These are phyloP conservation scores for Aspergillus sp. DNA, from an alignment of 2,329 filamentous ascomycete species.

Conservation along the genomic window DNA sequence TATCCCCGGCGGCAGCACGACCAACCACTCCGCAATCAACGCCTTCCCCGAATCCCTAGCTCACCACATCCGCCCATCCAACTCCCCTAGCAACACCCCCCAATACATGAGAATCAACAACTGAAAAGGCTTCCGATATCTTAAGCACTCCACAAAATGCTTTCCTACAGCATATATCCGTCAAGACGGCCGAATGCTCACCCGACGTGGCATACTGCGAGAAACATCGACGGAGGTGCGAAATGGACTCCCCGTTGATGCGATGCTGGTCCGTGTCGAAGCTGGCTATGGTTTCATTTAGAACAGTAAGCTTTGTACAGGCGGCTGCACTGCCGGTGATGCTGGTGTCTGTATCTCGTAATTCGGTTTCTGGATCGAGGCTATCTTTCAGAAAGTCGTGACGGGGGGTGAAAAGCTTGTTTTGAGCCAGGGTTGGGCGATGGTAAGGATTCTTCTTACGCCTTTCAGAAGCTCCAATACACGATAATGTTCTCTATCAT, in stretches of 20 bases:
- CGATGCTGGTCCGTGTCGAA: conserved; percentile 20
- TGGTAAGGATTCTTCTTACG: conserved; percentile 26
- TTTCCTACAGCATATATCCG: conserved; percentile 25
- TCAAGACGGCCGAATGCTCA: conserved; percentile 22
- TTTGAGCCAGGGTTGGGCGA: conserved; percentile 39
- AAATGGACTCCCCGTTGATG: conserved; percentile 24
- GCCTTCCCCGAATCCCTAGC: conserved; percentile 24
- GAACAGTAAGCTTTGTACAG: conserved; percentile 17
- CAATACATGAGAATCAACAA: conserved; percentile 31
- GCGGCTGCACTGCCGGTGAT: conserved; percentile 17
- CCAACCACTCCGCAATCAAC: conserved; percentile 22
- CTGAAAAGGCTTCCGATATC: conserved; percentile 22
- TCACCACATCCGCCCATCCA: conserved; percentile 30
- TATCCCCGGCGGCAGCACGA: conserved; percentile 13
- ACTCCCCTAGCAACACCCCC: conserved; percentile 26
- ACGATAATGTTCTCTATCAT: conserved; percentile 31
- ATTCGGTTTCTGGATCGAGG: conserved; percentile 28
- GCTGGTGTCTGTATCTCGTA: conserved; percentile 13
- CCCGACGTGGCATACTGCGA: conserved; percentile 14
- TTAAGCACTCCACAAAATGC: conserved; percentile 25
- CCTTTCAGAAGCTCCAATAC: conserved; percentile 31
- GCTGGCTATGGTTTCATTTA: conserved; percentile 22
- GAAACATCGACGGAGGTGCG: conserved; percentile 23
- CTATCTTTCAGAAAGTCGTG: conserved; percentile 32
- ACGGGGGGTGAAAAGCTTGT: conserved; percentile 45